Conservation (phyloP, 805 yeast genomes). For the Saccharomycopsis guyanensis region DNA sequence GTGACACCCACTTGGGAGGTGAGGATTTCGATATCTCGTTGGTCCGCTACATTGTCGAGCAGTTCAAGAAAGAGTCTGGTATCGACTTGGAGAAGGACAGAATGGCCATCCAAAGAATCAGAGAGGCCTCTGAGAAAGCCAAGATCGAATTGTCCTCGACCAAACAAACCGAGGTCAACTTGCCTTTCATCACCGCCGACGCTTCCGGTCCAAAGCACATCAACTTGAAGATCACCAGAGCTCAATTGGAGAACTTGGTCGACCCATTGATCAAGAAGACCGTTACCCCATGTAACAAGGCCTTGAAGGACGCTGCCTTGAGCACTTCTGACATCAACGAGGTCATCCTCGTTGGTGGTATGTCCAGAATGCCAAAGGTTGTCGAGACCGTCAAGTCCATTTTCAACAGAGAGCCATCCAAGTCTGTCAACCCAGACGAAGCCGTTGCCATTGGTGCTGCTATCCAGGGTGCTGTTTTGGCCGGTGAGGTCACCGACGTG, state of each 20-base stretch:
- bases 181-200: conserved; percentile 83
- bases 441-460: conserved; percentile 97
- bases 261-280: conserved; percentile 68
- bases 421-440: conserved; percentile 91
- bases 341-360: conserved; percentile 83
- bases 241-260: conserved; percentile 60
- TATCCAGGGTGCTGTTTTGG: conserved; percentile 92
- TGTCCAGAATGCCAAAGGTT: conserved; percentile 90
- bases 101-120: conserved; percentile 77
- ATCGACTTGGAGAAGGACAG: conserved; percentile 57
- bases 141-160: conserved; percentile 79
- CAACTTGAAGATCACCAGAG: conserved; percentile 58
- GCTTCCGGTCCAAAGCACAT: conserved; percentile 76
- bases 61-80: conserved; percentile 70
- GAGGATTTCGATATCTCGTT: conserved; percentile 85
- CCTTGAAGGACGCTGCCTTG: conserved; percentile 73
- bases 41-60: conserved; percentile 74
- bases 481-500: conserved; percentile 93
- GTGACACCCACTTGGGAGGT: conserved; percentile 92
- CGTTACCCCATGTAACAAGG: conserved; percentile 70
- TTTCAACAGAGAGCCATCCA: conserved; percentile 79
- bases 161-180: conserved; percentile 62
- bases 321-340: conserved; percentile 61
- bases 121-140: conserved; percentile 87
- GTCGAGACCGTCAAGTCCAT: conserved; percentile 65